Conservation (phyloP, 306 rosid genomes). For the Rosa persica region DNA sequence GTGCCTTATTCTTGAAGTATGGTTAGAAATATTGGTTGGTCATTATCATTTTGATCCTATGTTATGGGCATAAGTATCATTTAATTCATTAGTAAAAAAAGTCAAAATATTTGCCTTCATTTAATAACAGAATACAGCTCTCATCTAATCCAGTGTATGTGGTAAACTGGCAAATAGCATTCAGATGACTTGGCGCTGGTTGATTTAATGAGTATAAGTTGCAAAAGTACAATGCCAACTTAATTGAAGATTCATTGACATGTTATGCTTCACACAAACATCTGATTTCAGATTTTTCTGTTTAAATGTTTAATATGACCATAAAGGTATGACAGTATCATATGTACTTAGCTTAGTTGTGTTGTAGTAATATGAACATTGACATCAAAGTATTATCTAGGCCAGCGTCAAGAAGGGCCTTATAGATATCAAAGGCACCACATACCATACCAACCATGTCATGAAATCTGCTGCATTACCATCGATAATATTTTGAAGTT, state of each 20-base stretch:
- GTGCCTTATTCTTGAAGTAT: not conserved
- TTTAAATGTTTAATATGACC: not conserved
- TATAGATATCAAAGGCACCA: not conserved
- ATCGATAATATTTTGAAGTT: not conserved
- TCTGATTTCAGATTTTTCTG: not conserved
- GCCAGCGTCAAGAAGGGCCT: not conserved
- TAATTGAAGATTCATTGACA: not conserved
- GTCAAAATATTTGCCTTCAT: no score
- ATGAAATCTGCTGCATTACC: not conserved
- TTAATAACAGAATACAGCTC: not conserved
- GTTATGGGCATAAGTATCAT: not conserved
- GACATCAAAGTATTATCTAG: not conserved
- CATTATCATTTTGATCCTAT: not conserved
- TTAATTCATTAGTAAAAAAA: not conserved
- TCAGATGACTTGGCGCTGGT: not conserved
- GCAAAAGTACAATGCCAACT: not conserved
- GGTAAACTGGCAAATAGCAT: not conserved
- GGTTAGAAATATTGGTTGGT: not conserved
- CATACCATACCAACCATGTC: not conserved
- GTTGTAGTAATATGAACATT: not conserved
- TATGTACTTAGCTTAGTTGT: not conserved
- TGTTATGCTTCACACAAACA: not conserved
- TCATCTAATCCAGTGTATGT: not conserved
- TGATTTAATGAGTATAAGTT: not conserved
- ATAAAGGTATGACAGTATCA: not conserved